phyloP scores from a whole-genome alignment of 306 rosid genomes.

The Phaseolus lunatus region DNA sequence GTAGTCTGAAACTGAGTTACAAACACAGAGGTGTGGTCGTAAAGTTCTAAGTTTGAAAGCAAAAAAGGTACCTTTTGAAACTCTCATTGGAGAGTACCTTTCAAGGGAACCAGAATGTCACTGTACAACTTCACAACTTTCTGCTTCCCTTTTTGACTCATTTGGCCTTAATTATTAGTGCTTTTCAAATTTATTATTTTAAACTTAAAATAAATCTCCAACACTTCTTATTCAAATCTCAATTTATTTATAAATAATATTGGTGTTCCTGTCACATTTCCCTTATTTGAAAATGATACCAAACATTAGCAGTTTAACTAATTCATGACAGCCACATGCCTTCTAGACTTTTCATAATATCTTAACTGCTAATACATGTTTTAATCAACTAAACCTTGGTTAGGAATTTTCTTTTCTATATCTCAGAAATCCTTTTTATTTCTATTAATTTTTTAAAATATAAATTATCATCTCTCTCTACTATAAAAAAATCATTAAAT shows the following conservation, averaged over 20 bases:
- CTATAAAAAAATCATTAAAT: too few species aligned
- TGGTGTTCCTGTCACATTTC: too few species aligned
- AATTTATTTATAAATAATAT: neutral
- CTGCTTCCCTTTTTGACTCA: conserved; percentile 32
- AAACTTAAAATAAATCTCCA: neutral
- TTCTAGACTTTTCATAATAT: neutral
- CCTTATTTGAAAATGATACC: too few species aligned
- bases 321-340: neutral
- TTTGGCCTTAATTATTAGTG: neutral
- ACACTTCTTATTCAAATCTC: neutral
- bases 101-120: conserved; percentile 40
- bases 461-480: too few species aligned
- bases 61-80: conserved; percentile 36
- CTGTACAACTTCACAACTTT: conserved; percentile 33
- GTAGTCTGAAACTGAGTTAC: neutral
- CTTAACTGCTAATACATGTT: neutral
- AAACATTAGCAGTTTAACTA: neutral
- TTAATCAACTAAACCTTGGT: neutral
- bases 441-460: too few species aligned
- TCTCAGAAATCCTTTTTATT: too few species aligned
- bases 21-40: neutral
- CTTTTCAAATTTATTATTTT: conserved; percentile 3
- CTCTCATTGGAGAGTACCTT: conserved; percentile 17
- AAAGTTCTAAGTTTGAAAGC: neutral
- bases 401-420: too few species aligned